Conservation (phyloP, 306 rosid genomes). For the Acmispon strigosus region DNA sequence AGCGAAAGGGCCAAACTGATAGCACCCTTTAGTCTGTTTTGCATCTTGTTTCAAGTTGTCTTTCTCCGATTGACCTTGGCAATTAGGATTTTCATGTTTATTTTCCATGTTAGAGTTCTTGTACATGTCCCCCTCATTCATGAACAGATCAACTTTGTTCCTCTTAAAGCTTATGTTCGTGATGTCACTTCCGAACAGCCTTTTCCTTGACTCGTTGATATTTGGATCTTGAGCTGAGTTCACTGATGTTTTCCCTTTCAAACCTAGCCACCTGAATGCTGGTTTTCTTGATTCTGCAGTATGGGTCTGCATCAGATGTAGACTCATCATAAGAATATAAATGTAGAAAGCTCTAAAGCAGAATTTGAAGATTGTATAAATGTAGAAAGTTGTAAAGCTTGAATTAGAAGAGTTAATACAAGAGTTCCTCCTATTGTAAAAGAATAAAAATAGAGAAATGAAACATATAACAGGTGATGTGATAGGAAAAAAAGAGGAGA, state of each 20-base stretch:
- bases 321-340: not conserved
- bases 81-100: conserved; percentile 9
- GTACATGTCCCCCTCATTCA: conserved; percentile 7
- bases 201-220: conserved; percentile 38
- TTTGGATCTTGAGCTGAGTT: conserved; percentile 4
- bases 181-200: conserved; percentile 60
- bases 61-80: conserved; percentile 5
- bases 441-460: too few species aligned
- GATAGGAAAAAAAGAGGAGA: too few species aligned
- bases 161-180: conserved; percentile 50
- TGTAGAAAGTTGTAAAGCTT: not conserved
- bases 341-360: not conserved
- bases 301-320: conserved; percentile 44
- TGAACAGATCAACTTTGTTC: conserved; percentile 28
- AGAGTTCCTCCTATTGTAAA: too few species aligned
- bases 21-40: conserved; percentile 35
- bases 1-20: conserved; percentile 75
- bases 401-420: not conserved
- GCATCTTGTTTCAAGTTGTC: conserved; percentile 24
- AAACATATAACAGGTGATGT: too few species aligned
- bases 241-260: conserved; percentile 18
- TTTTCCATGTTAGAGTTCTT: conserved; percentile 14
- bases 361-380: not conserved
- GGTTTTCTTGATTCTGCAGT: conserved; percentile 60
- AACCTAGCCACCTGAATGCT: conserved; percentile 76